Percentiles rank a stretch among this genome's conserved stretches.
phyloP scores from a whole-genome alignment of 2,329 filamentous ascomycete species.

The Ampelomyces quisqualis region DNA sequence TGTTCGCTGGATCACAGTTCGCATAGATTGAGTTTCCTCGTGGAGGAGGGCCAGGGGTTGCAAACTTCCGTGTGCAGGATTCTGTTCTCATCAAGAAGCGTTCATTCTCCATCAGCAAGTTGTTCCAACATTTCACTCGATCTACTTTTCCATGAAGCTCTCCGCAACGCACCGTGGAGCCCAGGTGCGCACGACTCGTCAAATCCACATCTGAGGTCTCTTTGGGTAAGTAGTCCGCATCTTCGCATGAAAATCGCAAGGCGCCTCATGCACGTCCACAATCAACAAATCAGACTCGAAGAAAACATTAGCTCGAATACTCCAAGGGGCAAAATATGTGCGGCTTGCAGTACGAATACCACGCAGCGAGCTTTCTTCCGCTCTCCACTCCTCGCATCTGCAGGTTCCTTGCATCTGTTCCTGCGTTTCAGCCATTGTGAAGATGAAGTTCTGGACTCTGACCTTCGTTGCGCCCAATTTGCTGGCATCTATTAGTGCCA shows the following conservation, averaged over 20 bases:
- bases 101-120: too few species aligned
- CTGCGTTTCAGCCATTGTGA: slow-evolving; percentile 1
- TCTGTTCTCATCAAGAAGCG: too few species aligned
- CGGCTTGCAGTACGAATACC: slow-evolving; percentile 3
- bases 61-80: too few species aligned
- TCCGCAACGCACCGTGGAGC: neutral
- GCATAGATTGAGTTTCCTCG: too few species aligned
- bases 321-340: neutral
- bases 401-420: neutral
- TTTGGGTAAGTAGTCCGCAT: neutral
- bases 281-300: neutral
- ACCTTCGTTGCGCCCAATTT: slow-evolving; percentile 6
- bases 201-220: neutral
- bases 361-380: neutral
- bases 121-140: too few species aligned
- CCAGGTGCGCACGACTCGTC: neutral
- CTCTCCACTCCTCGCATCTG: neutral
- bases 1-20: too few species aligned
- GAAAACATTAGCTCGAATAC: neutral
- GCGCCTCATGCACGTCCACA: neutral
- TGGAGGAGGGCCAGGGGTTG: too few species aligned
- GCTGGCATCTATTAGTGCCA: slow-evolving; percentile 4
- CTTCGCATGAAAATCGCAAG: neutral
- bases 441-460: slow-evolving; percentile 9
- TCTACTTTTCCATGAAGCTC: too few species aligned